These are phyloP conservation scores for Vigna angularis DNA, from an alignment of 306 rosid genomes.

Conservation along the genomic window DNA sequence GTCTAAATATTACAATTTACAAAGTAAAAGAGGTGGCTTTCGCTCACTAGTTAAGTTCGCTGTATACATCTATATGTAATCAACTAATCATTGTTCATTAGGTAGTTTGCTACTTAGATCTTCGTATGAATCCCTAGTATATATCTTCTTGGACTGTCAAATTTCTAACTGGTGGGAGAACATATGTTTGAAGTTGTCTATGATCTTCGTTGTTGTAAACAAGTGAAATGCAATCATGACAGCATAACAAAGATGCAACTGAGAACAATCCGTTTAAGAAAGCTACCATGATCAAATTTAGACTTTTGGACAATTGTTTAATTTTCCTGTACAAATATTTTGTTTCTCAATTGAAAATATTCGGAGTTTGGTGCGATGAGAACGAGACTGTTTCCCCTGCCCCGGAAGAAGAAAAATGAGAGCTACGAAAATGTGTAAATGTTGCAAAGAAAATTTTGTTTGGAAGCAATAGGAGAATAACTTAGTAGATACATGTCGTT, in stretches of 20 bases:
- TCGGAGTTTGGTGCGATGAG: not conserved
- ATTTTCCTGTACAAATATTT: not conserved
- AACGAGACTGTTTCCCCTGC: not conserved
- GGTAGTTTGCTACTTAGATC: constrained; percentile 53
- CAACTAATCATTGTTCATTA: constrained; percentile 65
- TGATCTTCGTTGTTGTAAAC: constrained; percentile 3
- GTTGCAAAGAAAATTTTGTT: constrained; percentile 1
- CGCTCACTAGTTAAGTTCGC: constrained; percentile 71
- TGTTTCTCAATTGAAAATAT: not conserved
- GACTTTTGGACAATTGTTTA: not conserved
- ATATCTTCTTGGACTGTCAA: constrained; percentile 20
- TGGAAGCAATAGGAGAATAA: constrained; percentile 5
- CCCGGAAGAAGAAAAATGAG: not conserved
- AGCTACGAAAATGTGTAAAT: not conserved
- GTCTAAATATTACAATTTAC: constrained; percentile 58
- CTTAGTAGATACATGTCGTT: not conserved
- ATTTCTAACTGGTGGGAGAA: constrained; percentile 34
- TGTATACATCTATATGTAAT: constrained; percentile 91
- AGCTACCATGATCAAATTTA: constrained; percentile 3
- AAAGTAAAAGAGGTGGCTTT: constrained; percentile 50
- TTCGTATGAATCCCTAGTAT: constrained; percentile 43
- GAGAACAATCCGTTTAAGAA: not conserved
- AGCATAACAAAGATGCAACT: constrained; percentile 18
- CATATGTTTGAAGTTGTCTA: constrained; percentile 13
- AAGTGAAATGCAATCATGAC: constrained; percentile 8